Percentiles rank a stretch among this genome's conserved stretches.
Evolutionary conservation across 2,329 filamentous ascomycete genomes (phyloP).

Genomic region (Drechslerella dactyloides): DNA sequence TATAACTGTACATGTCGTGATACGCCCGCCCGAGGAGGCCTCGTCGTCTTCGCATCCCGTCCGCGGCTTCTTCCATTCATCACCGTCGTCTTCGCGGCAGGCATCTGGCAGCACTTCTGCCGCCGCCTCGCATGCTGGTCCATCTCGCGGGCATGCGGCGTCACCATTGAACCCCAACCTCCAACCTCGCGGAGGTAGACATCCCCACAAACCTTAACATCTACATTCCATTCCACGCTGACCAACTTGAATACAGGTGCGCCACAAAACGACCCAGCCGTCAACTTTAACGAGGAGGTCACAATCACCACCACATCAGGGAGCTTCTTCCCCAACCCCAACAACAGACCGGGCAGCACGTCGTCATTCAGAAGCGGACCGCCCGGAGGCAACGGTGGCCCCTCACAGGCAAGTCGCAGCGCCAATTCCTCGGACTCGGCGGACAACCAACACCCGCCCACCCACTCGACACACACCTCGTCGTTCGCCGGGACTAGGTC

Average conservation of each 20-base stretch:
- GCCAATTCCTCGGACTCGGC: not conserved
- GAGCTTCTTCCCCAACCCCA: constrained; percentile 9
- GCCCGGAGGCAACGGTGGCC: not conserved
- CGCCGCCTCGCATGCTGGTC: not conserved
- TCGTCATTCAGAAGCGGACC: not conserved
- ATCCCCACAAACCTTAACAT: not conserved
- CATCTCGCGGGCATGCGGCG: not conserved
- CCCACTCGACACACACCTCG: not conserved
- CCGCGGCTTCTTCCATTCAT: constrained; percentile 17
- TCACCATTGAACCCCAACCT: constrained; percentile 3
- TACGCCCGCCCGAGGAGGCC: constrained; percentile 18
- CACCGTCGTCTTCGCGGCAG: not conserved
- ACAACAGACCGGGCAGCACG: not conserved
- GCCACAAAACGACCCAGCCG: constrained; percentile 8
- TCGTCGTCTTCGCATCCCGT: constrained; percentile 5
- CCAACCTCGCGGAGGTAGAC: not conserved
- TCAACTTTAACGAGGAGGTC: constrained; percentile 29
- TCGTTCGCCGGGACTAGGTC: not conserved
- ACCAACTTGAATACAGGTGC: not conserved
- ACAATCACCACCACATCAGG: constrained; percentile 30
- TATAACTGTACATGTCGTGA: constrained; percentile 30
- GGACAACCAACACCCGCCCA: not conserved
- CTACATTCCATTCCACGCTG: too few relatives aligned
- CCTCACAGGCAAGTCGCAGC: constrained; percentile 21
- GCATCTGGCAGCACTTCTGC: constrained; percentile 8